Evolutionary conservation across 139 green algal species (phyloP).

Genomic region (Spirogloea muscicola): DNA sequence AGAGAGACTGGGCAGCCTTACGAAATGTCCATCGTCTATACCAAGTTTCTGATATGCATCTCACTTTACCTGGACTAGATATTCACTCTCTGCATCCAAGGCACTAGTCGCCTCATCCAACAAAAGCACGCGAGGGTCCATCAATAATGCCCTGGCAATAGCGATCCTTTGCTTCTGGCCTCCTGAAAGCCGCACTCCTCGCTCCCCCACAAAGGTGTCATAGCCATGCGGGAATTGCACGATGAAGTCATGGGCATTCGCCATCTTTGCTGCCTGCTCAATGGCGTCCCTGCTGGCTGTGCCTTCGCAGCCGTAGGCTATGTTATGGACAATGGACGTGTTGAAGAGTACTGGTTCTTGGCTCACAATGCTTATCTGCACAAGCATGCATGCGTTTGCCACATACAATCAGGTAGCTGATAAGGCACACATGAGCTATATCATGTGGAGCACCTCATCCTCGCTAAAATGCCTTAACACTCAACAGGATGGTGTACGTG

Average conservation of each 20-base stretch:
- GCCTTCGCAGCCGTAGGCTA: conserved; percentile 59
- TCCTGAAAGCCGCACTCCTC: conserved; percentile 49
- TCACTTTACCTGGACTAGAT: conserved; percentile 46
- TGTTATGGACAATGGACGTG: conserved; percentile 81
- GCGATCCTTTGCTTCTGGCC: conserved; percentile 72
- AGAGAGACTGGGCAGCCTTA: no score
- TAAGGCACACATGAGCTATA: no score
- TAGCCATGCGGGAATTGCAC: conserved; percentile 58
- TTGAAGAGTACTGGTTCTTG: conserved; percentile 72
- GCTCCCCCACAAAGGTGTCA: conserved; percentile 56
- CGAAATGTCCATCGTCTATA: no score
- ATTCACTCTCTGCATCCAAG: conserved; percentile 70
- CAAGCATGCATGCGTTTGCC: no score
- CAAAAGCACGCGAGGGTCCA: conserved; percentile 61
- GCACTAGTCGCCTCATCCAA: conserved; percentile 87
- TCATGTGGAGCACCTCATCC: no score
- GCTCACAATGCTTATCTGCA: conserved; percentile 49
- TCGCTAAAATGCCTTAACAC: no score
- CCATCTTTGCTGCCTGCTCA: conserved; percentile 54
- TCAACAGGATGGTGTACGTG: no score
- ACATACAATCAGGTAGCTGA: no score
- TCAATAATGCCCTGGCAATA: conserved; percentile 36
- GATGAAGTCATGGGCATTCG: conserved; percentile 76
- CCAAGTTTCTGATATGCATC: no score
- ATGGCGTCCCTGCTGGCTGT: conserved; percentile 13